Evolutionary conservation across 2,329 filamentous ascomycete genomes (phyloP).

Genomic region (Aspergillus sp.): DNA sequence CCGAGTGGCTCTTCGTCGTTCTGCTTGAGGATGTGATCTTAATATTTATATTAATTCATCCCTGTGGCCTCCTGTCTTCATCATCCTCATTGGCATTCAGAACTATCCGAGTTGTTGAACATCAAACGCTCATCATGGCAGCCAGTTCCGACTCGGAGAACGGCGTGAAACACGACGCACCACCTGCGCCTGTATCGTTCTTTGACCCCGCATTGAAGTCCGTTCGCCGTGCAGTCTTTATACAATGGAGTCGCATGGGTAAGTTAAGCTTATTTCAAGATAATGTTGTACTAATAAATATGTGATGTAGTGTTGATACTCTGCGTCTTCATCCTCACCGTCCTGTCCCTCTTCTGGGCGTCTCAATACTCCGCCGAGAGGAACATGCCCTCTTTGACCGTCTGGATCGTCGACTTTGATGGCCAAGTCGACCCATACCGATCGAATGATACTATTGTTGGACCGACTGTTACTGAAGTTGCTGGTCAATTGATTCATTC

Average conservation of each 20-base stretch:
- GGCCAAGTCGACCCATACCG: constrained; percentile 50
- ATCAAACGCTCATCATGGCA: too few relatives aligned
- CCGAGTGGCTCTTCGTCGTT: too few relatives aligned
- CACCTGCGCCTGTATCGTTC: constrained; percentile 17
- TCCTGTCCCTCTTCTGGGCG: constrained; percentile 60
- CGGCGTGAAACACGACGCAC: too few relatives aligned
- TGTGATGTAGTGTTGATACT: constrained; percentile 34
- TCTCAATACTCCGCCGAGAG: constrained; percentile 49
- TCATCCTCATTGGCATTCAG: too few relatives aligned
- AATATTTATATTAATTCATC: too few relatives aligned
- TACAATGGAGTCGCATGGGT: constrained; percentile 21
- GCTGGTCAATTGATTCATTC: constrained; percentile 41
- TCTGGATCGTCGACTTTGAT: constrained; percentile 63
- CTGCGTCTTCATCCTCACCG: constrained; percentile 50
- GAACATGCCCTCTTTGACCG: constrained; percentile 45
- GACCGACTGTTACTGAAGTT: constrained; percentile 47
- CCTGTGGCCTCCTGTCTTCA: too few relatives aligned
- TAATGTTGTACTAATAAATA: not conserved
- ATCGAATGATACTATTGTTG: constrained; percentile 49
- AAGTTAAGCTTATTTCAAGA: constrained; percentile 1
- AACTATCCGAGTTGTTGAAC: too few relatives aligned
- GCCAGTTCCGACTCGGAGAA: too few relatives aligned
- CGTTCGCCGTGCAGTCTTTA: constrained; percentile 14
- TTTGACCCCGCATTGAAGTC: constrained; percentile 21
- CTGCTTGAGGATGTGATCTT: too few relatives aligned